Evolutionary conservation across 2,329 filamentous ascomycete species (phyloP), one percentile per base, ranked within the genome.

Genomic region (Epichloe glyceriae): DNA sequence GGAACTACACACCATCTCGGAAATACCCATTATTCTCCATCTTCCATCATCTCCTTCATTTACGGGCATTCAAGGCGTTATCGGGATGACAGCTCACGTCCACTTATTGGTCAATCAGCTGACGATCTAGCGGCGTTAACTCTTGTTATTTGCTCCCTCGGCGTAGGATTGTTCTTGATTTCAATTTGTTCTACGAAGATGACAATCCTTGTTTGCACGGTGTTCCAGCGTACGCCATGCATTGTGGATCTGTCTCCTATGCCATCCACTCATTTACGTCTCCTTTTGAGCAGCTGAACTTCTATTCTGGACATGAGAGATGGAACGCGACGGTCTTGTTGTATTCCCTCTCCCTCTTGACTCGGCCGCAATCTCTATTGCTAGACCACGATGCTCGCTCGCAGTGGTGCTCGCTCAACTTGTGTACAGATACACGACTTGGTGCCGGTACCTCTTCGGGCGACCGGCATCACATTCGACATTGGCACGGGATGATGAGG

Each of bases 61-160:
- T 53, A 57, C 57, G 57, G 65, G 67, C 69, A 71, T 71, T 65
- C 56, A 63, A 58, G 69, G 69, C 69, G 69, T 71, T 71, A 58
- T 61, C 55, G 62, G 66, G 61, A 67, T 62, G 62, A 64, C 55
- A 66, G 62, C 61, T 67, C 60, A 63, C 65, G 65, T 61, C 60
- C 62, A 61, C 63, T 62, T 61, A 60, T 62, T 61, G 58, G 59
- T 63, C 62, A 58, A 56, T 52, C 54, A 47, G 54, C 57, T 58
- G 59, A 64, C 60, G 64, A 64, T 58, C 58, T 61, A 60, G 61
- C 60, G 67, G 66, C 66, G 65, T 69, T 60, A 64, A 55, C 54
- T 63, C 61, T 59, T 59, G 55, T 58, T 56, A 55, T 49, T 43
- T 44, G 47, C 55, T 52, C 55, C 57, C 53, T 52, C 50, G 65